Conservation (phyloP, 495 filamentous ascomycete genomes). For the Lichina pygmaea region DNA sequence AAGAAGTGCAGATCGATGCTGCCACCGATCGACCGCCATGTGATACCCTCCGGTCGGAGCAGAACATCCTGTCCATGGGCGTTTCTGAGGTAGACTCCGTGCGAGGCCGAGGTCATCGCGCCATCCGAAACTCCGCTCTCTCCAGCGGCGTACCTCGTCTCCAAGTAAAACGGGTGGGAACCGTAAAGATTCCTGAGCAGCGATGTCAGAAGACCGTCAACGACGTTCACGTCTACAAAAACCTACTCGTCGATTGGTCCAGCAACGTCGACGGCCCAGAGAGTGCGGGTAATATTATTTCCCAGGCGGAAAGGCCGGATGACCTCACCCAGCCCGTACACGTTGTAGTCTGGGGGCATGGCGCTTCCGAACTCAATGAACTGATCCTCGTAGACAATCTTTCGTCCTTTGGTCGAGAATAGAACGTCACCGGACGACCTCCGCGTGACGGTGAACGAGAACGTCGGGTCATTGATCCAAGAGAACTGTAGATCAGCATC, state of each 20-base stretch:
- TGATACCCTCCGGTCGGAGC: constrained; percentile 34
- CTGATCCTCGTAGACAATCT: constrained; percentile 34
- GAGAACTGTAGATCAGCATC: constrained; percentile 24
- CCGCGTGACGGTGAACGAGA: constrained; percentile 29
- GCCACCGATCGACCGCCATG: constrained; percentile 45
- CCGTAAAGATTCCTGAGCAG: constrained; percentile 28
- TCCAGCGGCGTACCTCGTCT: constrained; percentile 28
- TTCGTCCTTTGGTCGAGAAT: constrained; percentile 26
- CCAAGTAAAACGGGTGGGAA: constrained; percentile 32
- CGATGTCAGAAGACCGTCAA: background rate
- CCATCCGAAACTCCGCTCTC: constrained; percentile 23
- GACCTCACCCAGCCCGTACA: constrained; percentile 34
- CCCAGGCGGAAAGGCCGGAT: constrained; percentile 30
- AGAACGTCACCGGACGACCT: constrained; percentile 27
- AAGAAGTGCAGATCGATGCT: constrained; percentile 37
- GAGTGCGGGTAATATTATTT: constrained; percentile 33
- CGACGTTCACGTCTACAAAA: background rate
- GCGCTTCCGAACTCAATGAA: constrained; percentile 33
- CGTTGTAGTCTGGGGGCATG: constrained; percentile 31
- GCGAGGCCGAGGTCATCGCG: constrained; percentile 30
- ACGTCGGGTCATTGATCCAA: constrained; percentile 32
- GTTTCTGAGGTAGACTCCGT: constrained; percentile 35
- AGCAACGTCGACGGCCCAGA: constrained; percentile 43
- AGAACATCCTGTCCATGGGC: constrained; percentile 55
- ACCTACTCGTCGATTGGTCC: constrained; percentile 26